A percentile compares a stretch with the other conserved stretches of the same genome.
These are phyloP conservation scores for Pterulicium gracile DNA, from an alignment of 1,284 basidiomycete species.

Conservation along the genomic window DNA sequence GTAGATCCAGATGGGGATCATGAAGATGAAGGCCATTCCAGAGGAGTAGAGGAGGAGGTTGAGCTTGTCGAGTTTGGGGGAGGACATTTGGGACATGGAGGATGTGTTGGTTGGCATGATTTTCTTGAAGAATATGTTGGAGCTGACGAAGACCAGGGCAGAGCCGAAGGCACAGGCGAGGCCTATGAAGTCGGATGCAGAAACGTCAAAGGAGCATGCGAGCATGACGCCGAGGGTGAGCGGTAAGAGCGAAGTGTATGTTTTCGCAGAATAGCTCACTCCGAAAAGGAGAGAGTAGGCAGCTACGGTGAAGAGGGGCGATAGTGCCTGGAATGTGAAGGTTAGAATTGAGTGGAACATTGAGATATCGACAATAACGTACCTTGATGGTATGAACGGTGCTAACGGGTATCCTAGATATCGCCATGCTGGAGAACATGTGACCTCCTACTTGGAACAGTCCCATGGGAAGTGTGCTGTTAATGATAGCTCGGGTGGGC, in stretches of 20 bases:
- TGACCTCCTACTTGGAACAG: conserved; percentile 95
- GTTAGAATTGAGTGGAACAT: conserved; percentile 6
- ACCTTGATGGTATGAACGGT: conserved; percentile 99
- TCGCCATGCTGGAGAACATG: conserved; percentile 94
- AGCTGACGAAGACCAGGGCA: conserved; percentile 92
- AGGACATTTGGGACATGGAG: conserved; percentile 28
- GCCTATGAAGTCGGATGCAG: conserved; percentile 74
- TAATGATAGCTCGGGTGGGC: conserved; percentile 67
- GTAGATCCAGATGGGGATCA: conserved; percentile 91
- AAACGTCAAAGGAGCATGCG: conserved; percentile 89
- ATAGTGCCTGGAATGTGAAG: conserved; percentile 62
- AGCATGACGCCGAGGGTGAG: conserved; percentile 96
- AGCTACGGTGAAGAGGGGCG: conserved; percentile 92
- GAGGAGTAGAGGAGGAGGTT: conserved; percentile 95
- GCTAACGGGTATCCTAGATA: conserved; percentile 91
- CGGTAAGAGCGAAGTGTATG: conserved; percentile 91
- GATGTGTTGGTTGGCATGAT: conserved; percentile 69
- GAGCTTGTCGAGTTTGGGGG: conserved; percentile 90
- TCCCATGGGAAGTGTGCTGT: conserved; percentile 84
- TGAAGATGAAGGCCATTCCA: conserved; percentile 87
- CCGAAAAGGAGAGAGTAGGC: conserved; percentile 90
- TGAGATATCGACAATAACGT: conserved; percentile 16
- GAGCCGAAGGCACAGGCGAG: conserved; percentile 89
- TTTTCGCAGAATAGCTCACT: conserved; percentile 85
- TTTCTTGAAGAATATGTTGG: conserved; percentile 99